Percentiles rank a stretch among this genome's conserved stretches.
These are phyloP conservation scores for Rhodofomes roseus DNA, from an alignment of 1,284 basidiomycete species.

Conservation along the genomic window DNA sequence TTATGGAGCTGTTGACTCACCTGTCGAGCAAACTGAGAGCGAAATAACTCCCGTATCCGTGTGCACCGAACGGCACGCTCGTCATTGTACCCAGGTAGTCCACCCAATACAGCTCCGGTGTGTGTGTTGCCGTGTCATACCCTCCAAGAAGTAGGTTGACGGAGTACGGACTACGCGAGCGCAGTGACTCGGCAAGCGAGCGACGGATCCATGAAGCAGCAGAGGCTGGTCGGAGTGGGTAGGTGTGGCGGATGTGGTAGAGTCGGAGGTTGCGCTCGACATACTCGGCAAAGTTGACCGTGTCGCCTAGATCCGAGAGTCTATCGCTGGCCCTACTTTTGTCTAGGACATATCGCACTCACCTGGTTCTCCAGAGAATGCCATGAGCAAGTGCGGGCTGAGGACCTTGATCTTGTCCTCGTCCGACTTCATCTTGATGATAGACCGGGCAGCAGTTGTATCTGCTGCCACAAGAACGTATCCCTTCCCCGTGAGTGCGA, in stretches of 20 bases:
- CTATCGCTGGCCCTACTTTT: not conserved
- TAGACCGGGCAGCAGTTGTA: slow-evolving; percentile 84
- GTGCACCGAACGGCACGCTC: slow-evolving; percentile 90
- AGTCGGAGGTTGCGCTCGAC: slow-evolving; percentile 94
- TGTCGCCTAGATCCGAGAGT: slow-evolving; percentile 68
- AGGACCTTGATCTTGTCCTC: slow-evolving; percentile 97
- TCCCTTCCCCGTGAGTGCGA: slow-evolving; percentile 81
- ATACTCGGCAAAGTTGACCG: slow-evolving; percentile 95
- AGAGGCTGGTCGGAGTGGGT: slow-evolving; percentile 85
- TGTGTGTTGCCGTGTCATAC: slow-evolving; percentile 69
- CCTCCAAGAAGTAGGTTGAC: slow-evolving; percentile 95
- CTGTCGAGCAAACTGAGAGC: slow-evolving; percentile 89
- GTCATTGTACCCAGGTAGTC: slow-evolving; percentile 93
- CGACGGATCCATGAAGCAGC: slow-evolving; percentile 95
- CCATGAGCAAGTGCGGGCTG: slow-evolving; percentile 91
- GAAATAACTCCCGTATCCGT: slow-evolving; percentile 95
- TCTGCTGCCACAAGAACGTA: slow-evolving; percentile 92
- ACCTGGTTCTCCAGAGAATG: slow-evolving; percentile 93
- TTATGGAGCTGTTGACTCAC: slow-evolving; percentile 43
- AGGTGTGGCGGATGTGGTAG: slow-evolving; percentile 93
- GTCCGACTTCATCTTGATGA: slow-evolving; percentile 97
- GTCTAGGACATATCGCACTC: slow-evolving; percentile 19
- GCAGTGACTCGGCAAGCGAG: slow-evolving; percentile 84
- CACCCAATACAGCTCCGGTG: slow-evolving; percentile 90
- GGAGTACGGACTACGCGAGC: slow-evolving; percentile 84